Conservation (phyloP, 495 filamentous ascomycete genomes). For the Sporormia fimetaria region DNA sequence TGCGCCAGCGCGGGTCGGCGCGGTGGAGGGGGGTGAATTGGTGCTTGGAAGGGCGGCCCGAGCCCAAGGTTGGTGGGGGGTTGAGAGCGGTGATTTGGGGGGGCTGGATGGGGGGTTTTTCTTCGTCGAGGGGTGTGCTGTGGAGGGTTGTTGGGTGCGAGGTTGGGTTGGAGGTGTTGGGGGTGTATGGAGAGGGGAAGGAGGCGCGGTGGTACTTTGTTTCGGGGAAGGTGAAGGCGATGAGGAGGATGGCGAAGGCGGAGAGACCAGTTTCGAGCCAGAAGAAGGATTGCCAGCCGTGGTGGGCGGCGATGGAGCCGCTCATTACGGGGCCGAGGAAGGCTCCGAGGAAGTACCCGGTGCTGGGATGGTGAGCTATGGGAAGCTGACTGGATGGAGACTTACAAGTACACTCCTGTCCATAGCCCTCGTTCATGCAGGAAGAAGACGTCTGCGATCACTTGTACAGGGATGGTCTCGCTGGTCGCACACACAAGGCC, state of each 20-base stretch:
- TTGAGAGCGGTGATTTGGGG: constrained; percentile 6
- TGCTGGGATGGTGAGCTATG: constrained; percentile 22
- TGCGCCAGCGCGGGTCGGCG: constrained; percentile 32
- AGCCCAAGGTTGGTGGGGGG: constrained; percentile 29
- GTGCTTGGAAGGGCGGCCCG: constrained; percentile 40
- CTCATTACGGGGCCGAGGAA: constrained; percentile 45
- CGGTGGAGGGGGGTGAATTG: constrained; percentile 45
- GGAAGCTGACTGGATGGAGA: constrained; percentile 29
- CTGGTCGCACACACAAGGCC: constrained; percentile 48
- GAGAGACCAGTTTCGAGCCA: constrained; percentile 43
- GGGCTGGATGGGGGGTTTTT: too few species aligned
- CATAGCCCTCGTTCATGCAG: constrained; percentile 50
- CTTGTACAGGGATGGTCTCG: constrained; percentile 51
- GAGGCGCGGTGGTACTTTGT: constrained; percentile 42
- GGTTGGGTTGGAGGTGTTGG: too few species aligned
- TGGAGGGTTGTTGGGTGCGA: too few species aligned
- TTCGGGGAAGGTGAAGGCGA: constrained; percentile 47
- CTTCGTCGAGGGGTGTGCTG: constrained; percentile 4
- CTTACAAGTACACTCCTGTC: constrained; percentile 49
- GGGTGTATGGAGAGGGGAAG: not conserved
- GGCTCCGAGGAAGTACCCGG: constrained; percentile 29
- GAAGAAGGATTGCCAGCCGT: constrained; percentile 46
- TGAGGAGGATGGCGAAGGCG: constrained; percentile 37
- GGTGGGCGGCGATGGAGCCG: constrained; percentile 43
- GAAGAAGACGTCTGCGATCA: constrained; percentile 58